Base-by-base conservation (phyloP, 1,139 yeast genomes). In the Yamadazyma blattariae region DNA sequence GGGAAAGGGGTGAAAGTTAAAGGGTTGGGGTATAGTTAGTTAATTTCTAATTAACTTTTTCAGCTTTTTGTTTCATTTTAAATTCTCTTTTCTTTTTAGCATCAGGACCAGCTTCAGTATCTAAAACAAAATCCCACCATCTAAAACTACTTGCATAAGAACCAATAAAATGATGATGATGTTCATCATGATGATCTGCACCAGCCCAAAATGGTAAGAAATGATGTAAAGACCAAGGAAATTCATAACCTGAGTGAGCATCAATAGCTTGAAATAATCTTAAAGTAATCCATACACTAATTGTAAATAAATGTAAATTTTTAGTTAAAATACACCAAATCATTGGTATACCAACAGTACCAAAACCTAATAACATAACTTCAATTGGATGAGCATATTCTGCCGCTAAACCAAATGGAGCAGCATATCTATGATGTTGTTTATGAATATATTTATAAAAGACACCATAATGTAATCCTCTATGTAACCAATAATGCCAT, bases 131-230 rank as follows among this genome's bases (percentile, higher is more conserved):
- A 45, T 69, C 75, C 63, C 71, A 65, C 74, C 74, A 69, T 52
- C 74, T 66, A 56, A 69, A 69, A 25, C 69, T 61, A 35, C 69
- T 60, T 21, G 73, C 60, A 47, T 69, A 69, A 36, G 68, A 63
- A 17, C 75, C 75, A 37, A 68, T 67, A 40, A 69, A 68, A 48
- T 58, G 64, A 47, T 66, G 74, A 45, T 68, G 74, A 44, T 69
- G 75, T 45, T 64, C 70, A 47, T 69, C 75, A 42, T 69, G 75
- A 50, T 68, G 75, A 35, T 67, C 74, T 13, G 74, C 74, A 29
- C 75, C 75, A 5, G 75, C 75, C 75, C 75, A 69, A 52, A 69
- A 67, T 24, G 74, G 74, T 34, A 69, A 39, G 47, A 68, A 48
- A 44, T 66, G 56, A 47, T 69, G 71, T 45, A 69, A 65, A 7